Base-by-base conservation (phyloP, 345 rosid genomes). In the Psidium friedrichsthalianum region DNA sequence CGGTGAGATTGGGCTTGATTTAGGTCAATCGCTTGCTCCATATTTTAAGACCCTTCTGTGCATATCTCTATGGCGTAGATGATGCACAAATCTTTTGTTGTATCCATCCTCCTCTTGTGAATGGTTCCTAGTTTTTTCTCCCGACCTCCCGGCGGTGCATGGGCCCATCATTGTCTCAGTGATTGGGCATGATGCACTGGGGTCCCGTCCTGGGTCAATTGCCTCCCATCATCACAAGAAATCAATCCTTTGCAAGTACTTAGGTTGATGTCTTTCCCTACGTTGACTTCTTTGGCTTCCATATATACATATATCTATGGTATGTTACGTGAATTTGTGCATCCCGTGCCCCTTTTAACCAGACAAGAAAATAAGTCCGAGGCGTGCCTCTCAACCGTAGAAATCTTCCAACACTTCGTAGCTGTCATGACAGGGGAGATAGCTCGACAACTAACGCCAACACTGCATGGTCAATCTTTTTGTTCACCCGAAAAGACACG, bases 401-500 rank as follows among this genome's bases (percentile, higher is more conserved):
- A 0, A 27, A 6, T 61, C 74, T 27, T 15, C 76, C 76, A 61
- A 61, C 20, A 15, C 76, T 4, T 29, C 76, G 16, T 15, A 6
- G 18, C 14, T 29, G 76, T 61, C 76, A 29, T 29, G 32, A 61
- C 21, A 15, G 42, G 76, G 78, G 21, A 69, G 78, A 69, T 54
- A 56, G 53, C 87, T 57, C 69, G 80, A 85, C 92, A 85, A 85
- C 89, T 91, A 89, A 91, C 86, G 89, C 86, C 87, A 54, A 82
- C 84, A 55, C 86, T 86, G 8, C 47, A 36, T 83, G 49, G 94
- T 92, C 94, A 93, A 93, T 44, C 57, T n/a, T 83, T 56, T 88
- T 88, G 95, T 91, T 93, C 92, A 91, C 88, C 94, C 56, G 90
- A 59, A 85, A 86, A 59, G 83, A 82, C 64, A 27, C 61, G 54